Evolutionary conservation across 495 filamentous ascomycete species (phyloP), one percentile per base, ranked within the genome.

Genomic region (Sphaerosporella brunnea): DNA sequence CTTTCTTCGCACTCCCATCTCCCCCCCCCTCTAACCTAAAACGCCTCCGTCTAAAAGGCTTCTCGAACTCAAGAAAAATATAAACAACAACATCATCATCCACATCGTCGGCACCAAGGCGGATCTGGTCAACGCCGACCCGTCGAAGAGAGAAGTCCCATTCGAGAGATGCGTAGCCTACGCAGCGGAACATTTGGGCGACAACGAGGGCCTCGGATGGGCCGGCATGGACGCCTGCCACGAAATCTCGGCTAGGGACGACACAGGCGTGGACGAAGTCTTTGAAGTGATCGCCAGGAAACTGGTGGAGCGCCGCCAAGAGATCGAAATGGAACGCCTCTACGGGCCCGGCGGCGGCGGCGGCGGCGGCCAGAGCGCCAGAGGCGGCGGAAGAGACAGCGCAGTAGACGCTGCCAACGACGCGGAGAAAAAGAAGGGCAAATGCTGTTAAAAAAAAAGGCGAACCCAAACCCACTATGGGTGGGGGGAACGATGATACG

Each of bases 41-140:
- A 2, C 35, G 24, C 19, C 4, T 5, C 39, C 20, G 19, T 56
- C 54, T 55, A 55, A 55, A n/a, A 58, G 55, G 55, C 54, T 61
- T 41, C 50, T 61, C 51, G 58, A 61, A 53, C 51, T 61, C 23
- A 61, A 61, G 49, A 61, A 61, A 51, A 61, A 61, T 44, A 48
- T 53, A 42, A 50, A 44, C 51, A 65, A 73, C 43, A 82, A 85
- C 49, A 73, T 93, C 23, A 80, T 97, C n/a, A 73, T 97, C 7
- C 90, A 97, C 58, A 82, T 97, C 28, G 90, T 95, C 1, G 90
- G 90, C 40, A 95, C 90, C 2, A 97, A 97, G 61, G 78, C 78
- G 47, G 90, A 97, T 63, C 72, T 95, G 21, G 86, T 94, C 20
- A 79, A 84, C 5, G 65, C 74, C 26, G 82, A 94, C 45, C 90